A percentile compares a stretch with the other conserved stretches of the same genome.
Evolutionary conservation across 768 basidiomycete species (phyloP).

Genomic region (Auricularia auricula-judae): DNA sequence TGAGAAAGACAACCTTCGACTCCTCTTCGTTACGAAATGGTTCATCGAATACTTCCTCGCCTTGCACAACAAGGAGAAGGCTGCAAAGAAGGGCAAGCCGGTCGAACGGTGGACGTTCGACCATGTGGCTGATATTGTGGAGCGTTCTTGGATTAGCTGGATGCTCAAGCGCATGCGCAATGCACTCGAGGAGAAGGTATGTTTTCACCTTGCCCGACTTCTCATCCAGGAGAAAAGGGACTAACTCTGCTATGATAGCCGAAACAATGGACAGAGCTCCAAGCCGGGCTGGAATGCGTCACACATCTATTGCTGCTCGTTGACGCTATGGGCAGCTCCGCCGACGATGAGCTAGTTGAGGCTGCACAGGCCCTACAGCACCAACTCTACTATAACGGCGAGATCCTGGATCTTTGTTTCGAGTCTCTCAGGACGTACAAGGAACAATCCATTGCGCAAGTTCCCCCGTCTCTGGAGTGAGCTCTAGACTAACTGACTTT

Average conservation of each 20-base stretch:
- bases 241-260: conserved; percentile 40
- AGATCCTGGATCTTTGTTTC: conserved; percentile 80
- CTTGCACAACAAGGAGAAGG: conserved; percentile 25
- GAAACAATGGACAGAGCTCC: conserved; percentile 86
- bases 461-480: not conserved
- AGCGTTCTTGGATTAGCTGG: conserved; percentile 83
- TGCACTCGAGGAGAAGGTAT: conserved; percentile 84
- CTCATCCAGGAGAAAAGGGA: not conserved
- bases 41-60: conserved; percentile 82
- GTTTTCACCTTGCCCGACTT: conserved; percentile 9
- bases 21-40: conserved; percentile 83
- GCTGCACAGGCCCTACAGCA: conserved; percentile 75
- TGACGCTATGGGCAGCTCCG: conserved; percentile 60
- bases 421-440: conserved; percentile 71
- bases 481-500: not conserved
- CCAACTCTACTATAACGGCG: conserved; percentile 91
- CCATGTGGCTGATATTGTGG: conserved; percentile 73
- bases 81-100: conserved; percentile 12
- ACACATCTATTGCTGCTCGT: conserved; percentile 86
- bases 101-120: conserved; percentile 48
- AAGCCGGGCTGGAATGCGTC: conserved; percentile 88
- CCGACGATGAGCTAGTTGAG: conserved; percentile 47
- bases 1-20: conserved; percentile 88
- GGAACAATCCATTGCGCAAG: conserved; percentile 42
- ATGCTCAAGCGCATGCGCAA: conserved; percentile 80